phyloP scores from a whole-genome alignment of 805 yeast species.

The Myxozyma neotropica region DNA sequence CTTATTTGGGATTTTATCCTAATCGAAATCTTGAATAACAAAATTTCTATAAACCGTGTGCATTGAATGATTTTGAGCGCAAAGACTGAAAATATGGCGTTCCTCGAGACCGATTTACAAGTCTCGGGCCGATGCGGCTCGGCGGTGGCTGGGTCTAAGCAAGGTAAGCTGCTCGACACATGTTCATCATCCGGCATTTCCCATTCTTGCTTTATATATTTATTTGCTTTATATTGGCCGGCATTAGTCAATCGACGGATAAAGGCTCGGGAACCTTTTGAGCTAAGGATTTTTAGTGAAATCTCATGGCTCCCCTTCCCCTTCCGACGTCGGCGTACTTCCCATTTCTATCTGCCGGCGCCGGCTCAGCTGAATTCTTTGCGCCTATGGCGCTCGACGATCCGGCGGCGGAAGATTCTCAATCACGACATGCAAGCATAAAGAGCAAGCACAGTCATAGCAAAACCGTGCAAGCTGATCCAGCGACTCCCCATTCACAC shows the following conservation, averaged over 20 bases:
- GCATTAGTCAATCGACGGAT: no score
- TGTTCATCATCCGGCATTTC: no score
- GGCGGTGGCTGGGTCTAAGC: constrained; percentile 2
- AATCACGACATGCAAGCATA: neutral
- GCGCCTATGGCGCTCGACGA: constrained; percentile 1
- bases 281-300: neutral
- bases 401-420: neutral
- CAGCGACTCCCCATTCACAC: neutral
- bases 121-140: constrained; percentile 9
- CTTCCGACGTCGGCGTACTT: constrained; percentile 5
- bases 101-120: no score
- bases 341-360: constrained; percentile 11
- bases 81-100: no score
- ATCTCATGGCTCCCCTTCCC: no score
- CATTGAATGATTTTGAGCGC: no score
- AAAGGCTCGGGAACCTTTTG: neutral
- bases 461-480: neutral
- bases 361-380: constrained; percentile 8
- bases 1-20: no score
- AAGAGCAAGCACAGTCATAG: neutral
- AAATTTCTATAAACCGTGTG: no score
- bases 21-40: no score
- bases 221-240: no score
- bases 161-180: no score
- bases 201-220: no score